phyloP scores from a whole-genome alignment of 495 filamentous ascomycete species.

The Neurospora tetrasperma region DNA sequence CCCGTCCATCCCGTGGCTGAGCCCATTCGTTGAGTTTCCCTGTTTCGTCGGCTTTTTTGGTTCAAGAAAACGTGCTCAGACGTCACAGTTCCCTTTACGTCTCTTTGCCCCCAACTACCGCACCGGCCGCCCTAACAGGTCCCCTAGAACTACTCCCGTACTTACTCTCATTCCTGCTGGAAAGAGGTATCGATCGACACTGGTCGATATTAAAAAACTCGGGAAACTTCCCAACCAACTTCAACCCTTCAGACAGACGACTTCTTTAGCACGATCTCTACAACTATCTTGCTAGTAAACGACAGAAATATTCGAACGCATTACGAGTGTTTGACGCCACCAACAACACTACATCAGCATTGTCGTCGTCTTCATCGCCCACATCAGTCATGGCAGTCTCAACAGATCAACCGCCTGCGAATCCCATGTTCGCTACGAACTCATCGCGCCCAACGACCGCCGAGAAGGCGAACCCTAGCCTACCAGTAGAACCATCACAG shows the following conservation, averaged over 20 bases:
- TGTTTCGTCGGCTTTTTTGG: neutral
- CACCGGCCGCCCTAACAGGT: neutral
- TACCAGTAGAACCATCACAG: neutral
- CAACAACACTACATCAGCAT: neutral
- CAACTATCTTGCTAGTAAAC: neutral
- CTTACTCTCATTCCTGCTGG: neutral
- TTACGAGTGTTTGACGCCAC: neutral
- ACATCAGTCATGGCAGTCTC: neutral
- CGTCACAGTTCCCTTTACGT: neutral
- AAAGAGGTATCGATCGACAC: neutral
- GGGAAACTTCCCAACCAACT: too few species aligned
- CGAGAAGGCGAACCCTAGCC: neutral
- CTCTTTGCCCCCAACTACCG: neutral
- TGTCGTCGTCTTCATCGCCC: neutral
- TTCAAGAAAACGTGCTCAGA: neutral
- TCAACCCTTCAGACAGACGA: neutral
- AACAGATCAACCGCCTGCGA: conserved; percentile 1
- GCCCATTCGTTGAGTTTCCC: neutral
- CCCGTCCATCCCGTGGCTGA: neutral
- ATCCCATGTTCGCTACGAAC: neutral
- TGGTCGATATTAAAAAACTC: neutral
- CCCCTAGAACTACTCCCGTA: neutral
- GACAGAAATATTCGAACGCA: neutral
- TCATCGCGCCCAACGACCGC: neutral
- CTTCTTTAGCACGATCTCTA: neutral